These are phyloP conservation scores for Trichoderma atroviride DNA, from an alignment of 2,329 filamentous ascomycete species.

Conservation along the genomic window DNA sequence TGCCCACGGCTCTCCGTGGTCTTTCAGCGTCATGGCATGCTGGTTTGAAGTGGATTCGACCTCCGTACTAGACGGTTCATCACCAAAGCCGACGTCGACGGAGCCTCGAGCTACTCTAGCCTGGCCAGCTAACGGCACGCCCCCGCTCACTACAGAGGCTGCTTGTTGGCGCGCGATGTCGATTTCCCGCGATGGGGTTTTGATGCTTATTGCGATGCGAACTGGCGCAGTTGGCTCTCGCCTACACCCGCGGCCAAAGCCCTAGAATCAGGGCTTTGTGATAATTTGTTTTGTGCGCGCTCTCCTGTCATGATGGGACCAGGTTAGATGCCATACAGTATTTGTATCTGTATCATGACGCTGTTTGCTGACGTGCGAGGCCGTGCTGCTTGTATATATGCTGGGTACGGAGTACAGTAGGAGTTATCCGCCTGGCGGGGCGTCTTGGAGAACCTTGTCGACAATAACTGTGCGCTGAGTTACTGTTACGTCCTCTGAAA, in stretches of 20 bases:
- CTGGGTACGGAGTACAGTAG: neutral
- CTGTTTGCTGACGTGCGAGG: neutral
- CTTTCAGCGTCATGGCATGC: neutral
- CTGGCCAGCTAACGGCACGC: constrained; percentile 19
- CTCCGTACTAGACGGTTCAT: constrained; percentile 22
- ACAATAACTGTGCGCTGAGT: neutral
- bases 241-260: constrained; percentile 18
- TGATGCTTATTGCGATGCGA: constrained; percentile 22
- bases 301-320: neutral
- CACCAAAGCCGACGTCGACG: constrained; percentile 8
- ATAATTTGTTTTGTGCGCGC: constrained; percentile 2
- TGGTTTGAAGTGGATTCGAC: constrained; percentile 6
- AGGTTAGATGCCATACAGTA: neutral
- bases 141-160: neutral
- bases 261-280: constrained; percentile 25
- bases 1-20: constrained; percentile 20
- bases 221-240: constrained; percentile 18
- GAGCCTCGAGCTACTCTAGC: neutral
- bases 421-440: neutral
- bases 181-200: constrained; percentile 3
- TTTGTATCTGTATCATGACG: constrained; percentile 6
- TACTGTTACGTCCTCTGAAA: constrained; percentile 4
- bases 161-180: constrained; percentile 3
- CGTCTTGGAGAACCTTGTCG: neutral
- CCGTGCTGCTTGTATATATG: neutral